Base-by-base conservation (phyloP, 371 early-diverging fungal species). In the Mortierella sp. region DNA sequence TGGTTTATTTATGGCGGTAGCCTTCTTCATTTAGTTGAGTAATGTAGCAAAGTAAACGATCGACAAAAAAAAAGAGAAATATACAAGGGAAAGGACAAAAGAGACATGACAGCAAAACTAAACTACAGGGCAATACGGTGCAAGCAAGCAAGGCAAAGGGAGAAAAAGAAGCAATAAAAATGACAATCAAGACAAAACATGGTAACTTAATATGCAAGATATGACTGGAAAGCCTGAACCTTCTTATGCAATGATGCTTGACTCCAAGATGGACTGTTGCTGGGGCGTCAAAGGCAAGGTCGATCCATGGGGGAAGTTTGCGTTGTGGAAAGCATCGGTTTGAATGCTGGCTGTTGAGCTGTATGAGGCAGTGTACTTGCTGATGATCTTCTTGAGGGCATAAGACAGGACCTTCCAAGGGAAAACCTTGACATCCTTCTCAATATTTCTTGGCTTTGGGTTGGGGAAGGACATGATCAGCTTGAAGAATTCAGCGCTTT, bases 391-490 rank as follows among this genome's bases (percentile, higher is more conserved):
- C 50, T 89, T 86, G n/a, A 93, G 83, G 0, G 90, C 91, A 21
- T 81, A 81, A 2, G 86, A 83, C 11, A 93, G 72, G 0, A 86
- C 84, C 50, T 81, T 80, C 94, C 94, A 94, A 21, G 86, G 85
- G 72, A 92, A 94, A 5, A 94, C 92, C 78, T 93, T 93, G 81
- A 94, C 90, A 52, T 93, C 93, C 66, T 94, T 94, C 80, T 93
- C 94, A 55, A 93, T 93, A 69, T 93, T 93, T 39, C 94, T 80
- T 30, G 94, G 94, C 80, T 91, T 93, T 46, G 94, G 93, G 66
- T 90, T 89, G 5, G 92, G 90, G 67, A 92, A 94, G 15, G 86
- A 80, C 94, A 94, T 94, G 72, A 94, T 90, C 52, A 89, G 66
- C 73, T 89, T 89, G 82, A 92, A 94, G 69, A 94, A 92, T 14